These are phyloP conservation scores for Fusarium sulawesiense DNA, from an alignment of 2,329 filamentous ascomycete species.

Conservation along the genomic window DNA sequence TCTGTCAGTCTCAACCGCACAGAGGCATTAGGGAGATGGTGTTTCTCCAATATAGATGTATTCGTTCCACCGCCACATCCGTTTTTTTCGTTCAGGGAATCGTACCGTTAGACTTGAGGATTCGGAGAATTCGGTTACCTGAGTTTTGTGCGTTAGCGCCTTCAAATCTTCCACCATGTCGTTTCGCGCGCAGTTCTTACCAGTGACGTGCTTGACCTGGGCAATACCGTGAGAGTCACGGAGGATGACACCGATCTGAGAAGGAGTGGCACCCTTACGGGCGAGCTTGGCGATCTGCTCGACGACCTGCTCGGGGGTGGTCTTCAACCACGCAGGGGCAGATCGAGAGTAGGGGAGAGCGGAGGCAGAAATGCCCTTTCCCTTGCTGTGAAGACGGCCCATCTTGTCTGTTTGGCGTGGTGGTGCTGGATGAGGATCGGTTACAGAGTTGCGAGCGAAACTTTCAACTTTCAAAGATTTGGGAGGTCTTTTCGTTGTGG, in stretches of 20 bases:
- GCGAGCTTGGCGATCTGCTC: conserved; percentile 99
- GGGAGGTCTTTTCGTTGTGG: conserved; percentile 14
- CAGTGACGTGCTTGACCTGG: conserved; percentile 97
- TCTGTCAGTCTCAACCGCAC: conserved; percentile 93
- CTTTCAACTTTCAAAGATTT: conserved; percentile 6
- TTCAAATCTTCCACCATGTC: background rate
- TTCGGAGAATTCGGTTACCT: conserved; percentile 99
- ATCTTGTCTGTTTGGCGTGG: conserved; percentile 69
- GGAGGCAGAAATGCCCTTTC: conserved; percentile 98
- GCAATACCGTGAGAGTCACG: conserved; percentile 98
- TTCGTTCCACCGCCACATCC: conserved; percentile 47
- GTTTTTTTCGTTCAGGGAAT: conserved; percentile 53
- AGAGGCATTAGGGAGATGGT: conserved; percentile 72
- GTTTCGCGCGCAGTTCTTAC: conserved; percentile 65
- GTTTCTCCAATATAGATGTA: conserved; percentile 43
- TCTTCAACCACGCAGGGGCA: conserved; percentile 96
- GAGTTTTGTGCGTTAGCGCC: conserved; percentile 53
- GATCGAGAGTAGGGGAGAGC: conserved; percentile 97
- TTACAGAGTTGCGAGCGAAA: conserved; percentile 55
- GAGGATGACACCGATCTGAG: conserved; percentile 98
- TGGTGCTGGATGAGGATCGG: conserved; percentile 44
- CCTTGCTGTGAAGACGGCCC: conserved; percentile 99
- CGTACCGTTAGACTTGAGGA: conserved; percentile 98
- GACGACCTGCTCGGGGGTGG: conserved; percentile 96
- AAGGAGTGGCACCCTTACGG: conserved; percentile 98